A percentile compares a stretch with the other conserved stretches of the same genome.
Conservation (phyloP, 768 basidiomycete species). For the Tricholoma bakamatsutake region DNA sequence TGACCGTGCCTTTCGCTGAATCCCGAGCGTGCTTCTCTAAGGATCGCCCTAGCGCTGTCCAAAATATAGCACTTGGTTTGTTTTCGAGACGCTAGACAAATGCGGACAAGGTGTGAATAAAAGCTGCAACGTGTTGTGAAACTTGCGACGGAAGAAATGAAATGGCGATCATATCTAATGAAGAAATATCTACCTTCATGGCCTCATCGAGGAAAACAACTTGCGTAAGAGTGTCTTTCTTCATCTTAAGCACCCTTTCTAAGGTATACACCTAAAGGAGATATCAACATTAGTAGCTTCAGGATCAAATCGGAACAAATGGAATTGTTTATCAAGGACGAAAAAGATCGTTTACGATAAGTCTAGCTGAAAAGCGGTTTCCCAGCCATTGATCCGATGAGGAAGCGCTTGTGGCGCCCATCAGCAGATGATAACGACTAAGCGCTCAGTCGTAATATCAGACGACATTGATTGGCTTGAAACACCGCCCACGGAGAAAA, state of each 20-base stretch:
- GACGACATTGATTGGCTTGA: background rate
- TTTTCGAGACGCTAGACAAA: constrained; percentile 68
- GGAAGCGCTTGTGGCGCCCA: constrained; percentile 10
- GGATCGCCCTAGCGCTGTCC: constrained; percentile 74
- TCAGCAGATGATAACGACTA: constrained; percentile 1
- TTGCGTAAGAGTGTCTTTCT: constrained; percentile 77
- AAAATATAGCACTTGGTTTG: constrained; percentile 88
- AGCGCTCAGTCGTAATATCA: background rate
- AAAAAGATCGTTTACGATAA: background rate
- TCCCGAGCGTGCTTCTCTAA: constrained; percentile 83
- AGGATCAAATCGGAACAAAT: background rate
- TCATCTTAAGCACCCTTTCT: constrained; percentile 88
- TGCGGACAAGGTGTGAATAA: background rate
- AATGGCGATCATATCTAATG: background rate
- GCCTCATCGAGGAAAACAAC: constrained; percentile 86
- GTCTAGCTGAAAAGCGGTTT: background rate
- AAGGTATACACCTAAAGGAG: constrained; percentile 77
- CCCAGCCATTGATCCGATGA: background rate
- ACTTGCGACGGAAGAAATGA: background rate
- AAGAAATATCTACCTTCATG: constrained; percentile 59
- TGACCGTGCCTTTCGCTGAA: constrained; percentile 60
- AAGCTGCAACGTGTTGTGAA: background rate
- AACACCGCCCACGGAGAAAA: background rate
- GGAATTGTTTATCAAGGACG: background rate
- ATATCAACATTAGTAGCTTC: background rate